Evolutionary conservation across 345 rosid species (phyloP).

Genomic region (Citrus cavaleriei): DNA sequence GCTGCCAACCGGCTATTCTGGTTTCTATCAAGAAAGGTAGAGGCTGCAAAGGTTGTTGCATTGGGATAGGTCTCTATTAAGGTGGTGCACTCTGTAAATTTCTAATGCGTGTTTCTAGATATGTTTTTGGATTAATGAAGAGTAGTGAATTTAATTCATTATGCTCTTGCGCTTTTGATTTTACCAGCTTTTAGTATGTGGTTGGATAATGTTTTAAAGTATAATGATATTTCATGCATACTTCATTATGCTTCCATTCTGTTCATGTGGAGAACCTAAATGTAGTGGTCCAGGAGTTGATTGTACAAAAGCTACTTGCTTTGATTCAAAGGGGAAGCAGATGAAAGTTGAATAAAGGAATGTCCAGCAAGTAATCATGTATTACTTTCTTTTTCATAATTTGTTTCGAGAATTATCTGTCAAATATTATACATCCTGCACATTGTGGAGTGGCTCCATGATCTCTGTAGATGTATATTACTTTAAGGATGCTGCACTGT

Average conservation of each 20-base stretch:
- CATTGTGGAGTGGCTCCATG: background rate
- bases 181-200: background rate
- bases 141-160: background rate
- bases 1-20: background rate
- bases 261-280: background rate
- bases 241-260: background rate
- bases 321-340: background rate
- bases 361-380: background rate
- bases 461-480: background rate
- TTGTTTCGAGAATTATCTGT: background rate
- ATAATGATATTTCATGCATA: background rate
- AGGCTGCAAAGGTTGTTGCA: slow-evolving; percentile 4
- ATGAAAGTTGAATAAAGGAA: background rate
- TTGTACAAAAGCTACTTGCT: background rate
- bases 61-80: background rate
- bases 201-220: background rate
- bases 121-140: background rate
- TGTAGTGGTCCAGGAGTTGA: background rate
- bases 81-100: slow-evolving; percentile 5
- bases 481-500: background rate
- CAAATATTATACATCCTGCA: background rate
- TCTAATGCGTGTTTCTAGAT: background rate
- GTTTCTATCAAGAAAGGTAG: background rate
- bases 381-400: background rate
- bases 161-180: background rate